Evolutionary conservation across 2,329 filamentous ascomycete species (phyloP), one percentile per base, ranked within the genome.

Genomic region (Ceratocystis albifundus): DNA sequence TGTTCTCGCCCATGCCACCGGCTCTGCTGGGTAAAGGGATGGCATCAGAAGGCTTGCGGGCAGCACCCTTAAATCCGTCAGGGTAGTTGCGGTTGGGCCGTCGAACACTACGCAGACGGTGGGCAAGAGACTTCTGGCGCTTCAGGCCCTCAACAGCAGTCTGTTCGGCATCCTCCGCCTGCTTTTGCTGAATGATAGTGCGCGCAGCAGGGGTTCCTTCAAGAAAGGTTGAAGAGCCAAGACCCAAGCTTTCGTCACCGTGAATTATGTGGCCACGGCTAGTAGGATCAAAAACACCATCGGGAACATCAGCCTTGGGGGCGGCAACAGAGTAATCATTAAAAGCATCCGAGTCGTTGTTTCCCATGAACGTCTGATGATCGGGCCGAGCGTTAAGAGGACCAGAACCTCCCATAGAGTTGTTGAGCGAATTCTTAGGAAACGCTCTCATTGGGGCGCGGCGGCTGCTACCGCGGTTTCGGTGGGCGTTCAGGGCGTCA

Each of bases 401-500:
- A 1, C 93, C 94, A 15, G 90, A 81, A 12, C 94, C 94, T 66
- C 93, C 93, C 12, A 99, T 78, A 0, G 87, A 87, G 79, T 96
- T 97, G 79, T 99, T 99, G 68, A 89, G 83, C 1, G 91, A 96
- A 71, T 89, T 90, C 72, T 90, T 89, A 25, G 94, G 90, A 76
- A 97, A 99, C 1, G 94, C 94, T 74, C 96, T 87, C 90, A 99
- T 96, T 0, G 94, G 94, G 5, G 94, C 91, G 65, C 88, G 86
- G 68, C 87, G 85, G 72, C 88, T 86, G 71, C 87, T 89, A 73
- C 89, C 88, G 67, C 89, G 86, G 76, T 97, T 99, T 70, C 94
- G 89, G 74, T 96, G 89, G 3, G 94, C 91, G 75, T 96, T 96
- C 74, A 94, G 89, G 22, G 94, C 94, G 76, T 99, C 94, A 72